Base-by-base conservation (phyloP, 2,329 filamentous ascomycete genomes). In the Stenocarpella maydis region DNA sequence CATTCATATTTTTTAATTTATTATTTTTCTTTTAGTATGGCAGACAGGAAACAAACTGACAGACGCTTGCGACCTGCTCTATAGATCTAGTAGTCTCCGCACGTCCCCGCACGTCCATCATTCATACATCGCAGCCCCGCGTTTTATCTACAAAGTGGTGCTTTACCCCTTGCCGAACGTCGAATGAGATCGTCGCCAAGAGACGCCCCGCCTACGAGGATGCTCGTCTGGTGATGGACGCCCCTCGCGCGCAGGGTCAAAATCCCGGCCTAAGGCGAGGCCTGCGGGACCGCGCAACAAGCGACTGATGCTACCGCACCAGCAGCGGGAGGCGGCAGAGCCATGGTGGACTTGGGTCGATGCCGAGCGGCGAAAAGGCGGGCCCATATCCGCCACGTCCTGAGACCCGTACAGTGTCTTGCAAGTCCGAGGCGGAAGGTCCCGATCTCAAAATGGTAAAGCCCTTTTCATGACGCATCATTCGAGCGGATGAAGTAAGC, bases 401-500 rank as follows among this genome's bases (percentile, higher is more conserved):
- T n/a, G n/a, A 47, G 55, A 61, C 41, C 41, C 37, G 7, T 24
- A 12, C 5, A 37, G 74, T 73, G 34, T 74, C 74, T 6, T 78
- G 78, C 4, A 72, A 77, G 76, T 78, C 69, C 17, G 26, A 15
- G 43, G 67, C 17, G 61, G 19, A 34, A 55, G 26, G n/a, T 26
- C 49, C 41, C 39, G 17, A n/a, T 55, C 24, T 24, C 37, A 28
- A 8, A 21, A 26, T 54, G 39, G 17, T 39, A 26, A 41, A 15
- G 49, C 21, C 37, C 54, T 28, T n/a, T 55, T 81, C 75, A 82
- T 64, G 77, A 75, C 34, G 75, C 72, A 69, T 85, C 80, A 71
- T 88, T 88, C 71, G 83, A 82, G 72, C 82, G 83, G 73, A 90
- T 89, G 71, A 89, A 89, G 77, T 89, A 90, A 37, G 87, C 85